These are phyloP conservation scores for Umbelopsis isabellina DNA, from an alignment of 192 early-diverging fungal genomes.

Conservation along the genomic window DNA sequence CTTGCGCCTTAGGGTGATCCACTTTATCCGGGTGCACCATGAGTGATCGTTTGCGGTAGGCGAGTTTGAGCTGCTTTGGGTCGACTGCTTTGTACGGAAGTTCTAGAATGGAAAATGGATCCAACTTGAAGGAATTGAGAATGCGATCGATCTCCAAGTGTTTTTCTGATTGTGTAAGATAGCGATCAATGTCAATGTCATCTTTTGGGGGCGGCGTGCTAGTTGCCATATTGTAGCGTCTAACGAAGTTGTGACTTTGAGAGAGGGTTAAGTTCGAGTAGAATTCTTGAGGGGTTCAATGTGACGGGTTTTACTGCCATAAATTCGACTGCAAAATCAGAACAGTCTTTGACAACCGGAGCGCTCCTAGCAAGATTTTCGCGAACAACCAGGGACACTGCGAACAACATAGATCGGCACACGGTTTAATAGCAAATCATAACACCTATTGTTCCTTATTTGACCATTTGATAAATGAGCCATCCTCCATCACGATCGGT, in stretches of 20 bases:
- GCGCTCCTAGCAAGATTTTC: no score
- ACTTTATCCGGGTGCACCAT: conserved; percentile 68
- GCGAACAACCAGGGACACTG: no score
- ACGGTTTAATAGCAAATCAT: no score
- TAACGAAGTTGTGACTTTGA: no score
- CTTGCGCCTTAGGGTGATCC: conserved; percentile 52
- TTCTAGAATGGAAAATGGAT: conserved; percentile 61
- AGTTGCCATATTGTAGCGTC: background rate
- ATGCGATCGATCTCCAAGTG: conserved; percentile 65
- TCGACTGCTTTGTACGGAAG: conserved; percentile 44
- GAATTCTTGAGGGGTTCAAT: no score
- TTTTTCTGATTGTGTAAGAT: conserved; percentile 55
- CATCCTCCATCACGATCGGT: conserved; percentile 11
- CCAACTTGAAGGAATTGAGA: conserved; percentile 52
- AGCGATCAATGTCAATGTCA: conserved; percentile 54
- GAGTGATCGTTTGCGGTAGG: conserved; percentile 64
- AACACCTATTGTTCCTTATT: no score
- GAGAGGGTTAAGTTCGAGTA: no score
- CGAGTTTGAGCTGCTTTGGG: conserved; percentile 54
- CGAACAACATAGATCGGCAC: no score
- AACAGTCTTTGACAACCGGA: no score
- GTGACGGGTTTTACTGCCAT: no score
- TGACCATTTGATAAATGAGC: background rate
- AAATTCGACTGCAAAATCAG: no score
- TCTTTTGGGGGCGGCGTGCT: background rate